phyloP scores from a whole-genome alignment of 2,329 filamentous ascomycete genomes.

The Xylaria sp. region DNA sequence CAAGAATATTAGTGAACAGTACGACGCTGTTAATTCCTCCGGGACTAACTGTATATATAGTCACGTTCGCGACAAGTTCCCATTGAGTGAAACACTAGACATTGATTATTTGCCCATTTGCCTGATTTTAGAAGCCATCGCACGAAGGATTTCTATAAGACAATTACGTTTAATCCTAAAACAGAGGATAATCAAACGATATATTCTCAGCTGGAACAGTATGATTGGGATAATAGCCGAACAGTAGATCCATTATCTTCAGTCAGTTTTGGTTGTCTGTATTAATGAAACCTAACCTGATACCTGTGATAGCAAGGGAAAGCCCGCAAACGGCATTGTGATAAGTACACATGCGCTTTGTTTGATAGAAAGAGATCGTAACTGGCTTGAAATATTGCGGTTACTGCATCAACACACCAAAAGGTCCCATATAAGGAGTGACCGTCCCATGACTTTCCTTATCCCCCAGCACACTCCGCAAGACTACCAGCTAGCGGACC shows the following conservation, averaged over 20 bases:
- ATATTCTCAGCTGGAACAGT: neutral
- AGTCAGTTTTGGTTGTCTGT: neutral
- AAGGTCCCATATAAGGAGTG: neutral
- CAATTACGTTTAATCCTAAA: neutral
- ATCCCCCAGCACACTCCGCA: neutral
- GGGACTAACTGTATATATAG: too few species aligned
- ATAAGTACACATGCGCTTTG: neutral
- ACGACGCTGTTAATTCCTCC: too few species aligned
- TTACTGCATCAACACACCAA: neutral
- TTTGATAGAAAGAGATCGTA: neutral
- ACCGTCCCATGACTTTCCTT: neutral
- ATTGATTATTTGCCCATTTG: neutral
- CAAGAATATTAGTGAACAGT: neutral
- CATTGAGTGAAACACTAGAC: too few species aligned
- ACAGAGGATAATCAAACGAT: neutral
- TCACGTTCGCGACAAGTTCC: neutral
- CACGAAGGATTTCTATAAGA: neutral
- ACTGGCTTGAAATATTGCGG: neutral
- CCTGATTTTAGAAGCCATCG: neutral
- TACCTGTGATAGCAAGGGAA: neutral
- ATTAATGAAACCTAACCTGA: neutral
- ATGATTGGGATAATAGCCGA: neutral
- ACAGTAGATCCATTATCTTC: neutral
- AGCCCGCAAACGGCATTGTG: neutral
- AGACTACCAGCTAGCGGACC: conserved; percentile 15